Evolutionary conservation across 106 monocot species (phyloP), one percentile per base, ranked within the genome.

Genomic region (Dioscorea dumetorum): DNA sequence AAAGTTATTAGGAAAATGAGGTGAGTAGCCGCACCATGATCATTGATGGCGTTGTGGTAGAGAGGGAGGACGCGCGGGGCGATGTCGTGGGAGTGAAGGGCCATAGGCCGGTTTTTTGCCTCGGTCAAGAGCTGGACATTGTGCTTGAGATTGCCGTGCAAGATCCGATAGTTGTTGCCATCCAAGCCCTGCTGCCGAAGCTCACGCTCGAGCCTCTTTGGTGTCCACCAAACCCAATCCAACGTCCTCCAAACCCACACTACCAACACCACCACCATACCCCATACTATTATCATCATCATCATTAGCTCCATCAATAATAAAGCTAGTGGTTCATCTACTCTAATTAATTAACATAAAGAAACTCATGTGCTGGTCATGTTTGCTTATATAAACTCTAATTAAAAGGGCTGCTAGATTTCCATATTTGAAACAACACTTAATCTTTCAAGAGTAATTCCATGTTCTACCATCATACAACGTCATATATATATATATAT

Each of bases 181-280:
- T 17, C 4, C 4, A 90, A 69, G 51, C 90, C 90, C 67, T 90
- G 86, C n/a, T 72, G 71, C 70, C 78, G 64, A 9, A 90, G 83
- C 8, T 69, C 67, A 9, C 78, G 58, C 53, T 78, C 90, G 23
- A 86, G 51, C 63, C 72, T 63, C 67, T 70, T 31, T 1, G 90
- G 90, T 49, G 17, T 34, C 62, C 66, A 61, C 86, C 80, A 83
- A 32, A 51, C 33, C 72, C 71, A 72, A 49, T 69, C 69, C 15
- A 75, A 13, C 8, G 13, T 28, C 18, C 12, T 22, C 61, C 31
- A 24, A 8, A 28, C 22, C 61, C 61, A 62, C 6, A 28, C 61
- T 28, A 64, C 12, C 64, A 18, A 17, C 34, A 48, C 32, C 16
- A 31, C 22, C 2, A 6, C 61, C 61, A 19, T 24, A 15, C 24